Percentiles rank a stretch among this genome's conserved stretches.
These are phyloP conservation scores for Paecilomyces variotii DNA, from an alignment of 2,329 filamentous ascomycete genomes.

Conservation along the genomic window DNA sequence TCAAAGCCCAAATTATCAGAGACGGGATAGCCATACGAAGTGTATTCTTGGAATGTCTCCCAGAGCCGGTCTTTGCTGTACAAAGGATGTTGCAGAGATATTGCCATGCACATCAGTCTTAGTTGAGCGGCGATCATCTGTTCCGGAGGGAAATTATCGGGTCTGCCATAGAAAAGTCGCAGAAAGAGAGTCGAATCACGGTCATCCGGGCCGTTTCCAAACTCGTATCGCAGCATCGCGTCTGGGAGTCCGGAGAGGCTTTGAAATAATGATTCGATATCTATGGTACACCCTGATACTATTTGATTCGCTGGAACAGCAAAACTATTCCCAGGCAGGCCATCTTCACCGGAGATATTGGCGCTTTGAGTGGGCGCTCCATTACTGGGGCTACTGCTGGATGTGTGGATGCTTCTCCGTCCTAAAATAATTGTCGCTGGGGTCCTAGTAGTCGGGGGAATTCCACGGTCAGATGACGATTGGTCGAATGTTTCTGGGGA, in stretches of 20 bases:
- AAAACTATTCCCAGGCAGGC: neutral
- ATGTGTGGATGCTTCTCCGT: constrained; percentile 20
- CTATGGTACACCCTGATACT: constrained; percentile 3
- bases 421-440: constrained; percentile 12
- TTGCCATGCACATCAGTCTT: constrained; percentile 30
- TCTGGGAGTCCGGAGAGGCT: constrained; percentile 21
- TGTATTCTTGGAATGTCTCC: constrained; percentile 25
- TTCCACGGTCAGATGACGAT: constrained; percentile 15
- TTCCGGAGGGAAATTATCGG: constrained; percentile 19
- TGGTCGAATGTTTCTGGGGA: constrained; percentile 10
- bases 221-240: constrained; percentile 21
- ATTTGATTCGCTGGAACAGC: neutral
- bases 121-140: constrained; percentile 25
- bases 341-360: neutral
- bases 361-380: neutral
- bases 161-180: constrained; percentile 28
- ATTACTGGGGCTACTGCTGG: constrained; percentile 1
- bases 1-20: constrained; percentile 24
- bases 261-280: constrained; percentile 15
- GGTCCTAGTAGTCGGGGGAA: constrained; percentile 9
- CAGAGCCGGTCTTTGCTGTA: constrained; percentile 29
- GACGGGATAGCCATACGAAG: constrained; percentile 26
- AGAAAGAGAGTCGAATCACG: constrained; percentile 36
- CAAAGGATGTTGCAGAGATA: constrained; percentile 28
- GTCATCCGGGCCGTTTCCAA: constrained; percentile 32